Evolutionary conservation across 2,329 filamentous ascomycete genomes (phyloP), one percentile per base, ranked within the genome.

Genomic region (Samsoniella hepiali): DNA sequence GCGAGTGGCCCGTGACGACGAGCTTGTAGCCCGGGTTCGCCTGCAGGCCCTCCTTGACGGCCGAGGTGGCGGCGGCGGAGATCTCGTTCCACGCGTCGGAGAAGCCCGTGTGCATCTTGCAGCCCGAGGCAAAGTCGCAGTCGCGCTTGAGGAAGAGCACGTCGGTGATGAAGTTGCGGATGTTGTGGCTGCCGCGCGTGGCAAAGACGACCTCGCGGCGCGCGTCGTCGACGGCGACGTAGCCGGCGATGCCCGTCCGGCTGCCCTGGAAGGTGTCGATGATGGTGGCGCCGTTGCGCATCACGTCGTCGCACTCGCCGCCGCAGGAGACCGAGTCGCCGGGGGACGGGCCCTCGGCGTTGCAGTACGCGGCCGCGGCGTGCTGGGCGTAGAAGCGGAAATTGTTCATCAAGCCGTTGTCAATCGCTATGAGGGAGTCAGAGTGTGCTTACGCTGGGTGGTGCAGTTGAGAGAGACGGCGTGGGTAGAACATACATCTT

Each of bases 1-100:
- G 83, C 10, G 86, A 89, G 77, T 91, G 88, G 42, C 89, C 89
- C 0, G 87, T 86, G n/a, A 82, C 73, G 22, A 88, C 72, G 70
- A 90, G 70, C 53, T 72, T 72, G 76, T 82, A 88, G 55, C 65
- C 66, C 1, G 86, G 84, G 74, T 85, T 74, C 34, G 77, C 72
- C 1, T 71, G 69, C 47, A 71, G 72, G 3, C 84, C 84, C 1
- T 72, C 64, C 27, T 73, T 66, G 29, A 89, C 70, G 60, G 78
- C 79, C 1, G 69, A 67, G 7, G 82, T 67, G 17, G 83, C 79
- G 5, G 70, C 68, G 2, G 63, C 60, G 15, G 77, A 69, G 27
- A 88, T 78, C 65, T 88, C 85, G 11, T 74, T 66, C 84, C 85
- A 90, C 49, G 83, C 81, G n/a, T 72, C 72, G 68, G 77, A 76